These are phyloP conservation scores for Auricularia sp. DNA, from an alignment of 768 basidiomycete species.

Conservation along the genomic window DNA sequence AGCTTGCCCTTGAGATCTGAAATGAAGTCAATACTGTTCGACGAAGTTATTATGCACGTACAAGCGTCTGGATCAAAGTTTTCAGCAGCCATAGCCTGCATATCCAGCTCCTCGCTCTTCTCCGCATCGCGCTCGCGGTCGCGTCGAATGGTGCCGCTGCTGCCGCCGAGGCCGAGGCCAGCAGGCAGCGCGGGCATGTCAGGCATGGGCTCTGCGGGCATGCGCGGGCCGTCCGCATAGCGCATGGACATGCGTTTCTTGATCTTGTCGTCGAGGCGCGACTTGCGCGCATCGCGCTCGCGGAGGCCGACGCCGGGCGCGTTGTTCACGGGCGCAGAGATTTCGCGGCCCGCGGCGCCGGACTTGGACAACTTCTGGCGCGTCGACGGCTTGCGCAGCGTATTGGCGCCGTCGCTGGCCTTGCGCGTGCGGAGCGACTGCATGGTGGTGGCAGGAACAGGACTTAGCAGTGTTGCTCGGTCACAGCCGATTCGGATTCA, in stretches of 20 bases:
- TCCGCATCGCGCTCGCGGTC: constrained; percentile 15
- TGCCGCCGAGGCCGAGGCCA: constrained; percentile 28
- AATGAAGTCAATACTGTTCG: too few relatives aligned
- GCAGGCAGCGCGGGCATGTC: constrained; percentile 49
- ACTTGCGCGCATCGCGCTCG: constrained; percentile 27
- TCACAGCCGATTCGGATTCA: too few relatives aligned
- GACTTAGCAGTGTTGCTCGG: too few relatives aligned
- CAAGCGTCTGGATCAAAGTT: constrained; percentile 84
- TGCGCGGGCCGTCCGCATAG: constrained; percentile 78
- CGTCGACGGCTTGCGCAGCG: constrained; percentile 12
- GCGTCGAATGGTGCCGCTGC: constrained; percentile 18
- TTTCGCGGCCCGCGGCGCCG: not conserved
- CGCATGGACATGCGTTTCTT: constrained; percentile 95
- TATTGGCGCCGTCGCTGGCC: constrained; percentile 12
- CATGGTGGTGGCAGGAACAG: constrained; percentile 12
- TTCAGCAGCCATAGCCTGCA: constrained; percentile 59
- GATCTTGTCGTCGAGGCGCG: constrained; percentile 74
- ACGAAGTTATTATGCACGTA: constrained; percentile 41
- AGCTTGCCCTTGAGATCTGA: constrained; percentile 73
- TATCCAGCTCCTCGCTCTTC: constrained; percentile 33
- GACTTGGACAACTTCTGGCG: constrained; percentile 7
- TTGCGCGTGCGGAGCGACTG: constrained; percentile 25
- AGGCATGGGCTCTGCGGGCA: constrained; percentile 47
- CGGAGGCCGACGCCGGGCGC: constrained; percentile 2
- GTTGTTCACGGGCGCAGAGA: not conserved